Base-by-base conservation (phyloP, 768 basidiomycete species). In the Mycena olivaceomarginata region DNA sequence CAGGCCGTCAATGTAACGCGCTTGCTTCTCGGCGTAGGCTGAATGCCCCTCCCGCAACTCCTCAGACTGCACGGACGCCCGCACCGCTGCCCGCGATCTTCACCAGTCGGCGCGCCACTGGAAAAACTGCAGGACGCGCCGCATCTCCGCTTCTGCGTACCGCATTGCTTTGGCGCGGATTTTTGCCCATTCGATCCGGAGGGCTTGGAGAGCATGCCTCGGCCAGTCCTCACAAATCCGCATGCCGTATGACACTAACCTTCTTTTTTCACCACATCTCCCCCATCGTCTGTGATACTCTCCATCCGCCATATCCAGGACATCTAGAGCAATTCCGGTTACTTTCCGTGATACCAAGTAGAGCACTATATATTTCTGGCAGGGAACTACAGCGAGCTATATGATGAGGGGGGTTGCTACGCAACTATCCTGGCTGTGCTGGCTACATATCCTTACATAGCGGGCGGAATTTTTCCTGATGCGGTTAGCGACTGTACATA, bases 81-180 rank as follows among this genome's bases (percentile, higher is more conserved):
- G 56, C 22, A 57, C 4, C 11, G n/a, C 56, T 22, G 11, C 56
- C 4, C 22, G 56, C 6, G 56, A 57, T 9, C 56, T 57, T 82
- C 82, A 83, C 75, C 69, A 76, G 5, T 57, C 25, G 1, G 77
- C 74, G 20, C 77, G 73, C 77, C 78, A 77, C n/a, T 64, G 6
- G 2, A 82, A 46, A 41, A 79, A 82, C 22, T 22, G 57, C 43
- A 70, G 22, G 0, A 75, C 60, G 0, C 80, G 53, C 5, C 79
- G 64, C 83, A 83, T 84, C 69, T 83, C 83, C 66, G 82, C 82
- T 16, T 60, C 40, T 15, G 80, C 81, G 82, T 25, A n/a, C 10
- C 73, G 72, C 11, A 66, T 40, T 0, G 70, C 74, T 13, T 77
- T 62, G 10, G 82, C 81, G 10, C 60, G 59, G 40, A 72, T 80